Base-by-base conservation (phyloP, 768 basidiomycete species). In the Mycena belliarum region DNA sequence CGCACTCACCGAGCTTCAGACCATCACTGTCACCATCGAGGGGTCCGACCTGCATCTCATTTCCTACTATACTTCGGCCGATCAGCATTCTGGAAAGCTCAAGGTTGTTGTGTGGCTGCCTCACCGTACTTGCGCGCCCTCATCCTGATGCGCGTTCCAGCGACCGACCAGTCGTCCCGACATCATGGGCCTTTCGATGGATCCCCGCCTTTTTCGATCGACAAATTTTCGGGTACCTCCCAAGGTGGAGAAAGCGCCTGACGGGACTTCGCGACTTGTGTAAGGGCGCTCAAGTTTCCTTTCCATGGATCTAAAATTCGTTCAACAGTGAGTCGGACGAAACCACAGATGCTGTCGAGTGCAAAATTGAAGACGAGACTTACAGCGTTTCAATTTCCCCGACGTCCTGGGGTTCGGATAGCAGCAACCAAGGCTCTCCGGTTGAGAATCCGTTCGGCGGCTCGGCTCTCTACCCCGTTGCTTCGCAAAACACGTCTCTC, bases 171-270 rank as follows among this genome's bases (percentile, higher is more conserved):
- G 78, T 41, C 78, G 88, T 26, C 75, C 81, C 8, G 90, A 94
- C 63, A 86, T 95, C 60, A 87, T 87, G 78, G 70, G 76, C 21
- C 75, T 94, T 5, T 80, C 81, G 48, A 89, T 95, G 76, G 85
- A 87, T 5, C 82, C 87, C 8, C 85, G 89, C 57, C 86, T 92
- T 62, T 87, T 94, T 68, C 83, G 88, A 43, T 78, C 88, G 32
- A 87, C 89, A 18, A 89, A 89, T 69, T 95, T 93, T 68, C 82
- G 93, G 10, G 84, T 91, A 48, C 92, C 92, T 3, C 92, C 91
- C 2, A 83, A 89, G 67, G 79, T 91, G 28, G 90, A 91, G 61
- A 77, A 85, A 33, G 88, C 86, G 11, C 79, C 83, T 5, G 89
- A 92, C 63, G 86, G 88, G 18, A 81, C 84, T 53, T 77, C 82